Conservation (phyloP, 2,329 filamentous ascomycete species). For the Fusarium hainanense region DNA sequence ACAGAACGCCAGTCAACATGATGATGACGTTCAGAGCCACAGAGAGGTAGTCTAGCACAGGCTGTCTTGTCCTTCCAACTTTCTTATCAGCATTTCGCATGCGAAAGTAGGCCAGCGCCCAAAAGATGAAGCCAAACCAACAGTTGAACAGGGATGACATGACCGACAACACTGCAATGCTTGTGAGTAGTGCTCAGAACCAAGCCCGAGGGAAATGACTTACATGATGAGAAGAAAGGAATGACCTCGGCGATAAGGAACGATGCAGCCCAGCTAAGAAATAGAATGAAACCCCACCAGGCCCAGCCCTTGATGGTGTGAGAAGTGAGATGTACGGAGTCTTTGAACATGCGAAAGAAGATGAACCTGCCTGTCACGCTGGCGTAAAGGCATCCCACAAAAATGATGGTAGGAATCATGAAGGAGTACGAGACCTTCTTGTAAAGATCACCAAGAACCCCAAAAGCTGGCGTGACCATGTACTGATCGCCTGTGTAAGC, state of each 20-base stretch:
- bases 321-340: slow-evolving; percentile 79
- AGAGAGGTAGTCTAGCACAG: slow-evolving; percentile 62
- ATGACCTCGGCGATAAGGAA: slow-evolving; percentile 94
- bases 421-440: slow-evolving; percentile 93
- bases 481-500: slow-evolving; percentile 89
- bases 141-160: slow-evolving; percentile 91
- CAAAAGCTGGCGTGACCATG: slow-evolving; percentile 87
- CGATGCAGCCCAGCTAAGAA: slow-evolving; percentile 77
- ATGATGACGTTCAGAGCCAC: slow-evolving; percentile 77
- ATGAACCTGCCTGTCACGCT: slow-evolving; percentile 89
- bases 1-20: slow-evolving; percentile 79
- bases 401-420: slow-evolving; percentile 94
- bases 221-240: slow-evolving; percentile 85
- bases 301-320: slow-evolving; percentile 86
- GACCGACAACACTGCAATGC: slow-evolving; percentile 65
- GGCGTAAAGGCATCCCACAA: slow-evolving; percentile 89
- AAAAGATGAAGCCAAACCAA: slow-evolving; percentile 96
- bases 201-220: slow-evolving; percentile 35
- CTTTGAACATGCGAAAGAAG: slow-evolving; percentile 87
- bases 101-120: slow-evolving; percentile 82
- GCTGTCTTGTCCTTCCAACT: slow-evolving; percentile 62
- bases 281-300: slow-evolving; percentile 78
- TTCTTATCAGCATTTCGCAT: slow-evolving; percentile 74
- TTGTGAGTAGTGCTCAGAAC: background rate
- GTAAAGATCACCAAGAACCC: slow-evolving; percentile 79